phyloP scores from a whole-genome alignment of 129 eudicot species.

The Lactuca sativa region DNA sequence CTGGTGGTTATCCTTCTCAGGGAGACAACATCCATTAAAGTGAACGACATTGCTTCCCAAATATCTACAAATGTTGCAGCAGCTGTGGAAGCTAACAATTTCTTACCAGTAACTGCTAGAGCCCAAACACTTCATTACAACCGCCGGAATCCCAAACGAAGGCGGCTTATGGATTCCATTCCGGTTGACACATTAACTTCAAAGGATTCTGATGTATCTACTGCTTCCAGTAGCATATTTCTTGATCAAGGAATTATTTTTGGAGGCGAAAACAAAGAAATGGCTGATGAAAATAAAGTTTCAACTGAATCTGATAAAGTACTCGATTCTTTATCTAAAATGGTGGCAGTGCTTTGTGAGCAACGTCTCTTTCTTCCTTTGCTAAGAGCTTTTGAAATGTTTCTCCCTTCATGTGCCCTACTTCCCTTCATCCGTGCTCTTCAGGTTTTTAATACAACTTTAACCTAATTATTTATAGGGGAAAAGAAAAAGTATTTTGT shows the following conservation, averaged over 20 bases:
- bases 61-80: constrained; percentile 83
- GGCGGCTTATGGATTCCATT: constrained; percentile 63
- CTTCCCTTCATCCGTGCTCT: constrained; percentile 95
- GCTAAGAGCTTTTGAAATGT: constrained; percentile 91
- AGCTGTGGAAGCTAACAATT: constrained; percentile 83
- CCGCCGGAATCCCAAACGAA: constrained; percentile 80
- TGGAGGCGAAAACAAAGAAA: constrained; percentile 47
- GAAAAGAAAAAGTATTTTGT: no score
- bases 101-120: constrained; percentile 56
- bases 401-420: constrained; percentile 89
- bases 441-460: constrained; percentile 58
- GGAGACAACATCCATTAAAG: constrained; percentile 89
- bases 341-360: constrained; percentile 93
- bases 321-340: constrained; percentile 56
- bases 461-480: no score
- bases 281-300: constrained; percentile 35
- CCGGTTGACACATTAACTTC: constrained; percentile 38
- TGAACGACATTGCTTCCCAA: constrained; percentile 80
- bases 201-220: constrained; percentile 41
- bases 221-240: constrained; percentile 38
- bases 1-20: constrained; percentile 39
- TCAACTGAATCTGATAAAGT: constrained; percentile 49
- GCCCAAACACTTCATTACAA: constrained; percentile 70
- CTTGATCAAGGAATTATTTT: constrained; percentile 40
- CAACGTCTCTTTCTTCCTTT: constrained; percentile 81